phyloP scores from a whole-genome alignment of 805 yeast species.

The Sporopachydermia lactativora region DNA sequence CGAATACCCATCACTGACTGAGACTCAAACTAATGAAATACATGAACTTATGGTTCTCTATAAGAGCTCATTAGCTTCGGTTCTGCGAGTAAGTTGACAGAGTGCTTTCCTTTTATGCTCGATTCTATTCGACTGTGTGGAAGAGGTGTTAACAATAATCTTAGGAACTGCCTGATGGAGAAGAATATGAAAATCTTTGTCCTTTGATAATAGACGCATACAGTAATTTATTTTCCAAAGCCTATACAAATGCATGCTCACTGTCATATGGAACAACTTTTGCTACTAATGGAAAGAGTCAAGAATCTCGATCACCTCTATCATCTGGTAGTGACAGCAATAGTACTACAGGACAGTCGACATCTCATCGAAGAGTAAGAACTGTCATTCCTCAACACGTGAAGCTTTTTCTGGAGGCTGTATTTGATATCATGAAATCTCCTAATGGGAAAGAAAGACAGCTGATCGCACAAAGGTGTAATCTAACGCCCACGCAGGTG shows the following conservation, averaged over 20 bases:
- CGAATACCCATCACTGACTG: not conserved
- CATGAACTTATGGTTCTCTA: not conserved
- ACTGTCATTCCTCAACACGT: conserved; percentile 8
- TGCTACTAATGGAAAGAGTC: not conserved
- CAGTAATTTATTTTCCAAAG: not conserved
- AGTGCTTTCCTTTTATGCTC: not conserved
- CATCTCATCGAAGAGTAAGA: conserved; percentile 7
- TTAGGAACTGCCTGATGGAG: not conserved
- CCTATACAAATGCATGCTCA: not conserved
- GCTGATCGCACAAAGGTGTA: conserved; percentile 18
- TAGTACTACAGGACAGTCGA: no score
- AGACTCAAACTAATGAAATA: not conserved
- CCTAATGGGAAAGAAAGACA: conserved; percentile 19
- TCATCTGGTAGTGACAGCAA: not conserved
- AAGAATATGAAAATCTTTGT: conserved; percentile 1
- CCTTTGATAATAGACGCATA: not conserved
- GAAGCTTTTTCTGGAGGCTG: conserved; percentile 11
- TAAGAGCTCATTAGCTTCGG: not conserved
- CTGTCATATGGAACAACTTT: not conserved
- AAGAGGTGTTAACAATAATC: no score
- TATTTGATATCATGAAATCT: conserved; percentile 12
- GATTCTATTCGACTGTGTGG: no score
- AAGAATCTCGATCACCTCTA: not conserved
- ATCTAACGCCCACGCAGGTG: conserved; percentile 18
- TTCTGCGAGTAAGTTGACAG: not conserved